Evolutionary conservation across 148 eudicot genomes (phyloP).

Genomic region (Vaccinium corymbosum): DNA sequence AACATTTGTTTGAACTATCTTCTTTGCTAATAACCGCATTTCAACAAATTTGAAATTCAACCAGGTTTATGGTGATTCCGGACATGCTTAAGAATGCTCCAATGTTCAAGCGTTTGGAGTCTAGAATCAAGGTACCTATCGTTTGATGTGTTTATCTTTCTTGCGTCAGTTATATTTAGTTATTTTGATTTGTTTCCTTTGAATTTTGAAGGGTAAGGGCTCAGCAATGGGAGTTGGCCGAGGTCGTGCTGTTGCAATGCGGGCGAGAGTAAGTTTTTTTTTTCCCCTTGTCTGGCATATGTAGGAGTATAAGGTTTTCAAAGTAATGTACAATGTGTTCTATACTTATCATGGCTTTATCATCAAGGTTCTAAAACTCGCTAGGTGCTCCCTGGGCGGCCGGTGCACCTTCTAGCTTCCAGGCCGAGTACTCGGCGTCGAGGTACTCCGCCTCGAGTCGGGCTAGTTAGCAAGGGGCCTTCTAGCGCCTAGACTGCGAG

Average conservation of each 20-base stretch:
- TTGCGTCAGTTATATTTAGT: not conserved
- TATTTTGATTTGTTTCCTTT: constrained; percentile 16
- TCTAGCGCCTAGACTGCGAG: too few relatives aligned
- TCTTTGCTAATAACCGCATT: not conserved
- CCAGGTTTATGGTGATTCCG: constrained; percentile 95
- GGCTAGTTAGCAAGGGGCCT: too few relatives aligned
- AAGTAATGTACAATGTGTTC: not conserved
- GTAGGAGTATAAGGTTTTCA: not conserved
- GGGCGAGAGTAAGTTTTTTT: constrained; percentile 61
- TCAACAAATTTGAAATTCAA: constrained; percentile 9
- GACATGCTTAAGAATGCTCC: constrained; percentile 99
- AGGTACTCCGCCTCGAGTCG: too few relatives aligned
- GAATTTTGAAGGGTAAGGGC: constrained; percentile 72
- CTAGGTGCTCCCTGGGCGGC: too few relatives aligned
- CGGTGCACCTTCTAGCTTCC: too few relatives aligned
- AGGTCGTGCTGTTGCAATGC: constrained; percentile 37
- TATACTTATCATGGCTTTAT: not conserved
- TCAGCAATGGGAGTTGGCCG: constrained; percentile 79
- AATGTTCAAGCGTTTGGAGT: constrained; percentile 94
- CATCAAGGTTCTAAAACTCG: too few relatives aligned
- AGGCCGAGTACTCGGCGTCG: too few relatives aligned
- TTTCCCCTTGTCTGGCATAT: not conserved
- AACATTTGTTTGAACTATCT: not conserved
- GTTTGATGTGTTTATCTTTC: not conserved
- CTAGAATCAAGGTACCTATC: constrained; percentile 77